phyloP scores from a whole-genome alignment of 257 asterid genomes.

The Lantana camara region DNA sequence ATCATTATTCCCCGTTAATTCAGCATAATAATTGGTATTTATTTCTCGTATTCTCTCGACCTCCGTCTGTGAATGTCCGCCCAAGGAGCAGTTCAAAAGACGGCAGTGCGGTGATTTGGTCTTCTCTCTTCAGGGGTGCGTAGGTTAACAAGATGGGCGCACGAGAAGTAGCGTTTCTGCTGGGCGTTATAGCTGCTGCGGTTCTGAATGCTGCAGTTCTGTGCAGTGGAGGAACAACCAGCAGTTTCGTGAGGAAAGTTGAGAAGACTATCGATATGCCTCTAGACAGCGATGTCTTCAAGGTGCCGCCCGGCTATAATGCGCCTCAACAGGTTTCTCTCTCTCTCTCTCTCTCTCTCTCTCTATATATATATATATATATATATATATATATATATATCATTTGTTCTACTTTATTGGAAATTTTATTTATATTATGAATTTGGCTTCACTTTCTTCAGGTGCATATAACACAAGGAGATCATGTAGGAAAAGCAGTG shows the following conservation, averaged over 20 bases:
- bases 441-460: conserved; percentile 22
- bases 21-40: conserved; percentile 24
- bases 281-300: conserved; percentile 76
- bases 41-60: background rate
- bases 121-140: conserved; percentile 15
- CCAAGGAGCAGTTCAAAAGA: background rate
- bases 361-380: too few relatives aligned
- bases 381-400: too few relatives aligned
- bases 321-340: conserved; percentile 86
- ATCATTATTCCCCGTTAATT: conserved; percentile 25
- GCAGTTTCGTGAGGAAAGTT: conserved; percentile 58
- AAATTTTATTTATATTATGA: background rate
- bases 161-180: conserved; percentile 9
- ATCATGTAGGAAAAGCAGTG: conserved; percentile 73
- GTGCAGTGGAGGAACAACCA: conserved; percentile 70
- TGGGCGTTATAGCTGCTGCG: conserved; percentile 36
- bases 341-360: background rate
- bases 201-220: conserved; percentile 48
- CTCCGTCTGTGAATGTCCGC: background rate
- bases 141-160: conserved; percentile 35
- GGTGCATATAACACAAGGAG: conserved; percentile 98
- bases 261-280: conserved; percentile 73
- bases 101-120: conserved; percentile 3
- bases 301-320: conserved; percentile 78
- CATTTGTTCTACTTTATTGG: too few relatives aligned